Evolutionary conservation across 768 basidiomycete species (phyloP), one percentile per base, ranked within the genome.

Genomic region (Boletus eberwhitei): DNA sequence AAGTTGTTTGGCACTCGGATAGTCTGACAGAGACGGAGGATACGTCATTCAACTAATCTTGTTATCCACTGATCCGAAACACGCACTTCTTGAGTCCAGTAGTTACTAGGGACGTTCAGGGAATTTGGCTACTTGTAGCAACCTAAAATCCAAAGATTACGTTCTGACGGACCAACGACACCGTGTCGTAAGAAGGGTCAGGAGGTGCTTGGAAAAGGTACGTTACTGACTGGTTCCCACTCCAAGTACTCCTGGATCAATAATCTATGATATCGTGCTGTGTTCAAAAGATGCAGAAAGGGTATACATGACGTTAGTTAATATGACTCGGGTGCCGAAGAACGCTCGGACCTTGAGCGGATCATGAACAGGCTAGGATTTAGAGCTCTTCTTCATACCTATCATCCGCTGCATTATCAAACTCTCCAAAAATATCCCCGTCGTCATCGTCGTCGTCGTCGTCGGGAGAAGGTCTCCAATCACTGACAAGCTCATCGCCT

Each of bases 401-500:
- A 50, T 67, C 69, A 42, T 48, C 55, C 24, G 41, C 32, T 39
- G 57, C 43, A 50, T 61, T 34, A 54, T 43, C 46, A 41, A 55
- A 52, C 29, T 39, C 54, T 47, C 59, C 61, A 55, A 61, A 64
- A 47, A 50, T 53, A 31, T 46, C 35, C 24, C 46, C 53, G 1
- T 41, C 53, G 16, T 53, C 52, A 19, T 43, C 53, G 16, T 53
- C 52, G 19, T 43, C 53, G 16, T 53, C 52, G 19, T 43, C 53
- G 31, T 69, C 76, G 24, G 75, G 72, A 40, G 72, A 74, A 22
- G 72, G 68, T 53, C 79, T 67, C 82, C 82, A 82, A 55, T 75
- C 75, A 50, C 77, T 74, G 35, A 81, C 61, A 35, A 77, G 57
- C 41, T 77, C 74, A 53, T 71, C 70, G 31, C 48, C 69, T 19